A percentile compares a stretch with the other conserved stretches of the same genome.
These are phyloP conservation scores for Dactylellina haptotyla DNA, from an alignment of 2,329 filamentous ascomycete genomes.

Conservation along the genomic window DNA sequence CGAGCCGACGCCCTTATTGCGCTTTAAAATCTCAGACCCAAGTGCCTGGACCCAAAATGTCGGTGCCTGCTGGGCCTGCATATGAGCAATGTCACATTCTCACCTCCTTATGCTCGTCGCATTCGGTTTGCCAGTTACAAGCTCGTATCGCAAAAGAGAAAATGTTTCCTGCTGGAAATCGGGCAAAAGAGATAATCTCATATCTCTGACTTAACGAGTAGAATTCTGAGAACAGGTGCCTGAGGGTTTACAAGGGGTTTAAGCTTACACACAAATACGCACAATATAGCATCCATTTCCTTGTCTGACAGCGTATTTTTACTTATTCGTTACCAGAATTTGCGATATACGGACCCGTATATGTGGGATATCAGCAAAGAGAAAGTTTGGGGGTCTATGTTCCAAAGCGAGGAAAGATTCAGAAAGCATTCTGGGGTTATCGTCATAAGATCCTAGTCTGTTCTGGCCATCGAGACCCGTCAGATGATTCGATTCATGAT, in stretches of 20 bases:
- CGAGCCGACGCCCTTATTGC: background rate
- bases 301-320: background rate
- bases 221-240: constrained; percentile 29
- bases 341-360: background rate
- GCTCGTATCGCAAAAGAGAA: no score
- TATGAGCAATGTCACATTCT: constrained; percentile 24
- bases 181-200: constrained; percentile 2
- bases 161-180: no score
- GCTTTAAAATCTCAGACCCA: background rate
- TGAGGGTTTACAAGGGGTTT: constrained; percentile 22
- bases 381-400: constrained; percentile 9
- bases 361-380: constrained; percentile 13
- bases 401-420: background rate
- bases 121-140: constrained; percentile 16
- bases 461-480: constrained; percentile 1
- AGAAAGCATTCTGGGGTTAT: background rate
- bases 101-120: constrained; percentile 1
- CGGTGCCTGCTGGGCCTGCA: constrained; percentile 34
- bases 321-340: constrained; percentile 7
- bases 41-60: constrained; percentile 5
- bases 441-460: background rate
- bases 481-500: constrained; percentile 22
- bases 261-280: background rate
- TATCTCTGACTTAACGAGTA: constrained; percentile 2
- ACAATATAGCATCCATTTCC: background rate